Conservation (phyloP, 768 basidiomycete species). For the Coprinellus micaceus region DNA sequence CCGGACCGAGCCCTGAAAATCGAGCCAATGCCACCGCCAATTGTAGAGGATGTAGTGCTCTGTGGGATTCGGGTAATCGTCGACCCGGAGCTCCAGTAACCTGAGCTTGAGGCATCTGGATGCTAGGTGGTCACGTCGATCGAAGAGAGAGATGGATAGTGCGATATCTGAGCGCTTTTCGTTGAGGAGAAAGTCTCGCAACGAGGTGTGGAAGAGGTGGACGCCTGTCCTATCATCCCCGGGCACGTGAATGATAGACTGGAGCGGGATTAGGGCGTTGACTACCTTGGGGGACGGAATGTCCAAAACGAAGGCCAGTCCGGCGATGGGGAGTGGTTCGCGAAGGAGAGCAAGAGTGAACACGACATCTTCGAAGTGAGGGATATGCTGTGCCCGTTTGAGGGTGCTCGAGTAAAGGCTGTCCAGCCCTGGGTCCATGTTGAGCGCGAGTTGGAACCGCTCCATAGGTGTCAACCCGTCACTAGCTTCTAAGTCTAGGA, state of each 20-base stretch:
- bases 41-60: no score
- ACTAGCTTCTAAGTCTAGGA: not conserved
- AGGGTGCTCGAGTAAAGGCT: not conserved
- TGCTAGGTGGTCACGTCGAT: no score
- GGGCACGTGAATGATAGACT: not conserved
- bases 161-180: no score
- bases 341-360: not conserved
- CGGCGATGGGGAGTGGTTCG: not conserved
- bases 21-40: no score
- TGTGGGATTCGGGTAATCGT: no score
- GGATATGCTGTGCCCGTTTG: not conserved
- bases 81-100: no score
- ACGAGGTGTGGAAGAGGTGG: not conserved
- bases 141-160: no score
- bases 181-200: not conserved
- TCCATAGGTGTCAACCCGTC: not conserved
- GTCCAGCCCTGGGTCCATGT: not conserved
- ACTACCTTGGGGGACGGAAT: not conserved
- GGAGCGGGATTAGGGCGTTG: not conserved
- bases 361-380: not conserved
- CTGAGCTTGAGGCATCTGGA: no score
- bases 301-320: not conserved
- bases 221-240: not conserved
- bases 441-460: not conserved
- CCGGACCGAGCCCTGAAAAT: no score